Conservation (phyloP, 2,329 filamentous ascomycete genomes). For the Fusarium verticillioides region DNA sequence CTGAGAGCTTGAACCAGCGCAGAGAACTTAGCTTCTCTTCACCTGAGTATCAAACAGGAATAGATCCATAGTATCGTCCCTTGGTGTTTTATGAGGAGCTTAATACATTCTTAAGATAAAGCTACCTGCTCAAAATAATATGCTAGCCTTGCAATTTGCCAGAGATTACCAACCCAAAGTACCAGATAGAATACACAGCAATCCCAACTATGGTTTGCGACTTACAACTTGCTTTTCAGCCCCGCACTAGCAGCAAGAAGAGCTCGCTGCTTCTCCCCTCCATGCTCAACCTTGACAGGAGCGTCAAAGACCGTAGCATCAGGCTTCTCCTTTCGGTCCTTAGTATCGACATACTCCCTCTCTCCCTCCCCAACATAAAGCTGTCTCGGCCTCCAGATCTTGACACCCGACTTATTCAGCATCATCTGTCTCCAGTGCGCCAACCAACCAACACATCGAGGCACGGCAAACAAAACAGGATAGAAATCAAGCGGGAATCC, state of each 20-base stretch:
- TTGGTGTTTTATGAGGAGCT: too few relatives aligned
- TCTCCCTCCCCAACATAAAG: conserved; percentile 58
- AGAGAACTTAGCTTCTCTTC: too few relatives aligned
- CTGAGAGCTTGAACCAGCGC: too few relatives aligned
- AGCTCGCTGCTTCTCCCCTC: conserved; percentile 12
- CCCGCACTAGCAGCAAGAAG: conserved; percentile 1
- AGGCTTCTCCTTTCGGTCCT: conserved; percentile 47
- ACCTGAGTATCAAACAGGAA: not conserved
- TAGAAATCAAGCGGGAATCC: conserved; percentile 65
- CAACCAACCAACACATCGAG: conserved; percentile 62
- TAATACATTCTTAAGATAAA: not conserved
- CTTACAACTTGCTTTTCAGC: conserved; percentile 9
- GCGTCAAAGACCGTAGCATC: conserved; percentile 13
- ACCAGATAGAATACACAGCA: not conserved
- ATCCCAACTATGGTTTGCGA: fast-evolving
- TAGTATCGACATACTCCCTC: conserved; percentile 56
- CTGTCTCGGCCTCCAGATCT: conserved; percentile 63
- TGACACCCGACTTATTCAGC: conserved; percentile 58
- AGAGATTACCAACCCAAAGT: fast-evolving
- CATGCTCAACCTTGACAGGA: conserved; percentile 24
- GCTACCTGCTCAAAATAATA: not conserved
- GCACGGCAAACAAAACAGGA: conserved; percentile 62
- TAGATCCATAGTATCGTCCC: fast-evolving
- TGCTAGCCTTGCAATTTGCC: fast-evolving
- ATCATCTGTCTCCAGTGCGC: conserved; percentile 64